Conservation (phyloP, 352 stramenopile genomes). For the Globisporangium orthogonon region DNA sequence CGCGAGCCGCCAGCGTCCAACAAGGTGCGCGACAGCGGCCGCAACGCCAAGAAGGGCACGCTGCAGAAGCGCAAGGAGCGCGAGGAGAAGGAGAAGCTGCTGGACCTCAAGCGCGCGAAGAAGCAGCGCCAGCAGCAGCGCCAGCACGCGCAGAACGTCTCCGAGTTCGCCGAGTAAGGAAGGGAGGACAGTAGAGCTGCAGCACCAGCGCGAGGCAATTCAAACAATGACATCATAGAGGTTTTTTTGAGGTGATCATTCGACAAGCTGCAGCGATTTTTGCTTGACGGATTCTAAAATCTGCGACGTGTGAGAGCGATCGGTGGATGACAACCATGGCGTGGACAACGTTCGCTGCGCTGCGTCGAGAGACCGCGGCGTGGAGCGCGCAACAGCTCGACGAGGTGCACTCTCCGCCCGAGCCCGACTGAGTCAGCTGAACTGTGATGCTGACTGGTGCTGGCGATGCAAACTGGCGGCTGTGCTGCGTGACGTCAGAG, state of each 20-base stretch:
- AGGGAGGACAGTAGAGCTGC: neutral
- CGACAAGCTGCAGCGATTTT: neutral
- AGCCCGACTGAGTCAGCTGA: neutral
- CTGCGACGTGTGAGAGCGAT: constrained; percentile 11
- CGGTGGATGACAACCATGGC: neutral
- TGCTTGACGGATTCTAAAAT: neutral
- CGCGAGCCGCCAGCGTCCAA: constrained; percentile 74
- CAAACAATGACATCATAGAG: neutral
- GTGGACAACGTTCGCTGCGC: constrained; percentile 46
- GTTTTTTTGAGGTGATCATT: neutral
- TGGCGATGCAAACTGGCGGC: neutral
- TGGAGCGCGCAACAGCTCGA: constrained; percentile 17
- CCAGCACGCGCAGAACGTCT: constrained; percentile 64
- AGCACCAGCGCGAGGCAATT: too few species aligned
- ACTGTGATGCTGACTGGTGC: neutral
- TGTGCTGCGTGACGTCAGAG: constrained; percentile 8
- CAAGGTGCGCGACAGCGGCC: constrained; percentile 71
- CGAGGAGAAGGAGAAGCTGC: constrained; percentile 59
- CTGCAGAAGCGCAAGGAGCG: constrained; percentile 79
- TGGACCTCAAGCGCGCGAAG: constrained; percentile 52
- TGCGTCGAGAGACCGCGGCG: constrained; percentile 28
- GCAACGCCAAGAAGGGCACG: constrained; percentile 71
- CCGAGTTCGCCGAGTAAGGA: constrained; percentile 63
- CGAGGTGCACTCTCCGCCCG: constrained; percentile 8
- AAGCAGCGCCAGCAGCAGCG: constrained; percentile 54